Evolutionary conservation across 2,329 filamentous ascomycete species (phyloP).

Genomic region (Exserohilum turcica): DNA sequence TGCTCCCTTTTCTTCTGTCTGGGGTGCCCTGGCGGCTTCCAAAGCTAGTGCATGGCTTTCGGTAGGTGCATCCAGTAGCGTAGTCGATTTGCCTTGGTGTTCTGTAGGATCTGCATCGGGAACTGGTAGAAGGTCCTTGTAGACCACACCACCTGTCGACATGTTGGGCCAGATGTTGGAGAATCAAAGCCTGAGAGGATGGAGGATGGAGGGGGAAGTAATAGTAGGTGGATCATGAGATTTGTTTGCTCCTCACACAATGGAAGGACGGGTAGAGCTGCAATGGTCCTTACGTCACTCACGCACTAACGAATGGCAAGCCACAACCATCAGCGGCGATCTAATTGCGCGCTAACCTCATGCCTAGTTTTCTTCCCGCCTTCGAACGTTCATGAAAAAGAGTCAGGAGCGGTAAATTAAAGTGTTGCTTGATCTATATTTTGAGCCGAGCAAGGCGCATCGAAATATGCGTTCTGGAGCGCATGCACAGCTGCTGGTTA

Average conservation of each 20-base stretch:
- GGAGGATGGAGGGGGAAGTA: not conserved
- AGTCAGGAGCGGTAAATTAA: not conserved
- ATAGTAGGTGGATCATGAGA: not conserved
- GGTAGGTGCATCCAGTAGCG: constrained; percentile 51
- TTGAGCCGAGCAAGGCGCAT: not conserved
- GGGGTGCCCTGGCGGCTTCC: constrained; percentile 44
- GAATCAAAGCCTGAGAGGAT: not conserved
- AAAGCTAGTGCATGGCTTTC: constrained; percentile 55
- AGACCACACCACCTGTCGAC: constrained; percentile 39
- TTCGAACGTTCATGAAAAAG: not conserved
- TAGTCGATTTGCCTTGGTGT: constrained; percentile 34
- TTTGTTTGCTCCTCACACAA: constrained; percentile 13
- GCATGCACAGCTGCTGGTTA: not conserved
- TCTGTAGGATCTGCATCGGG: constrained; percentile 41
- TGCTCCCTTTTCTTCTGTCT: constrained; percentile 49
- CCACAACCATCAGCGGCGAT: constrained; percentile 17
- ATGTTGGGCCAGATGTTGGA: constrained; percentile 22
- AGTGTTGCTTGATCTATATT: not conserved
- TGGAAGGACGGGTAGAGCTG: constrained; percentile 7
- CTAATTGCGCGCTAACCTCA: not conserved
- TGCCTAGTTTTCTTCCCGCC: not conserved
- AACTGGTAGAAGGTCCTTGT: constrained; percentile 46
- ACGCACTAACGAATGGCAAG: constrained; percentile 18
- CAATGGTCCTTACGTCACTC: constrained; percentile 24
- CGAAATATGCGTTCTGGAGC: not conserved